A percentile compares a stretch with the other conserved stretches of the same genome.
phyloP scores from a whole-genome alignment of 2,329 filamentous ascomycete species.

The Colletotrichum musicola region DNA sequence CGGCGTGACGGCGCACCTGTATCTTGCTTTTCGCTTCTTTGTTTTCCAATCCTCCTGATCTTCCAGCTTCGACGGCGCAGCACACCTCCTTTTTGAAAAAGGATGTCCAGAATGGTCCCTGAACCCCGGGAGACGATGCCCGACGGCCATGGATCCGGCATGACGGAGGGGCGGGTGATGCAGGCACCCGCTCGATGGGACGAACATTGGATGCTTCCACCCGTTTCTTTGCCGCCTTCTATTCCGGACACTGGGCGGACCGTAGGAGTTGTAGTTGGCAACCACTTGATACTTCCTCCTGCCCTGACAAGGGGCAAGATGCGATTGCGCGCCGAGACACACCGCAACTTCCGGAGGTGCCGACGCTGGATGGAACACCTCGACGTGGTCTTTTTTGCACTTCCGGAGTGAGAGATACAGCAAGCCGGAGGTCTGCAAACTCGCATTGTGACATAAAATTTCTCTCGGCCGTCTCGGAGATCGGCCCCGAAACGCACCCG shows the following conservation, averaged over 20 bases:
- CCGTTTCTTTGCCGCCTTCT: conserved; percentile 2
- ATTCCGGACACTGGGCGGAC: background rate
- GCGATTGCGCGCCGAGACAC: too few relatives aligned
- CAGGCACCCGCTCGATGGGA: conserved; percentile 6
- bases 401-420: conserved; percentile 60
- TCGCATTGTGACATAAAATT: conserved; percentile 73
- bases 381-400: conserved; percentile 36
- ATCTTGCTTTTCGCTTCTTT: background rate
- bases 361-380: too few relatives aligned
- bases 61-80: background rate
- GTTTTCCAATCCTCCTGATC: background rate
- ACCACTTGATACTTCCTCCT: conserved; percentile 4
- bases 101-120: too few relatives aligned
- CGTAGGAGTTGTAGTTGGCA: background rate
- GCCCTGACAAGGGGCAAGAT: too few relatives aligned
- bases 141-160: background rate
- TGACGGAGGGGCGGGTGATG: conserved; percentile 6
- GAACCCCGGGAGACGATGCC: background rate
- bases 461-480: conserved; percentile 70
- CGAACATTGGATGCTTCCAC: background rate
- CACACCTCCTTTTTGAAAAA: background rate
- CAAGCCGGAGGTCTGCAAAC: conserved; percentile 61
- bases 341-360: too few relatives aligned
- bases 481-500: conserved; percentile 69
- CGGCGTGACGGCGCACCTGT: background rate